A percentile compares a stretch with the other conserved stretches of the same genome.
These are phyloP conservation scores for Cryphonectria carpinicola DNA, from an alignment of 2,329 filamentous ascomycete genomes.

Conservation along the genomic window DNA sequence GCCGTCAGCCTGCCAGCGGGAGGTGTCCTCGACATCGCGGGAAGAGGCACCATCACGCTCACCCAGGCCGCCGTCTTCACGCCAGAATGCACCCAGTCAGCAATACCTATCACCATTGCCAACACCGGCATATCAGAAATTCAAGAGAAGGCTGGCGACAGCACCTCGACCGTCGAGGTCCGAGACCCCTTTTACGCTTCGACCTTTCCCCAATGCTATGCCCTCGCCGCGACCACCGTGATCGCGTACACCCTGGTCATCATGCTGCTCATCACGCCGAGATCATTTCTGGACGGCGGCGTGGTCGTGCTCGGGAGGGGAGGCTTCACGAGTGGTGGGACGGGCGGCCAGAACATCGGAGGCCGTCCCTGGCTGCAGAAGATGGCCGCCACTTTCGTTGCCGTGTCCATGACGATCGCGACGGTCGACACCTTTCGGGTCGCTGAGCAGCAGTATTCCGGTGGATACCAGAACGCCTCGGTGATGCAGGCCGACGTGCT, in stretches of 20 bases:
- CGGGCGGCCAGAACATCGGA: slow-evolving; percentile 80
- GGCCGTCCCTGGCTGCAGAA: slow-evolving; percentile 94
- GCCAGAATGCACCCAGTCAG: slow-evolving; percentile 55
- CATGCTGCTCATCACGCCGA: slow-evolving; percentile 92
- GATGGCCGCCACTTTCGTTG: slow-evolving; percentile 72
- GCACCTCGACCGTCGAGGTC: slow-evolving; percentile 45
- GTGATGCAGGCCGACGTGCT: slow-evolving; percentile 79
- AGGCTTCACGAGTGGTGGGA: slow-evolving; percentile 83
- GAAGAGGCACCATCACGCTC: slow-evolving; percentile 61
- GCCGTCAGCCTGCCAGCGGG: slow-evolving; percentile 45
- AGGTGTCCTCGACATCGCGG: slow-evolving; percentile 54
- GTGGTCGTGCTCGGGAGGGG: slow-evolving; percentile 79
- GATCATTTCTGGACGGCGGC: slow-evolving; percentile 87
- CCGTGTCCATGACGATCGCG: slow-evolving; percentile 89
- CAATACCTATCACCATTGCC: slow-evolving; percentile 46
- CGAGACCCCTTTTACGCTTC: slow-evolving; percentile 92
- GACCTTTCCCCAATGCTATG: slow-evolving; percentile 90
- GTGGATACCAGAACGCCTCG: slow-evolving; percentile 78
- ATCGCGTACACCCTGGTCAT: slow-evolving; percentile 91
- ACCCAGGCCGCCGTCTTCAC: slow-evolving; percentile 63
- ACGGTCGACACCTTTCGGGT: slow-evolving; percentile 89
- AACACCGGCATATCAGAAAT: slow-evolving; percentile 44
- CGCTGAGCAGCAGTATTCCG: slow-evolving; percentile 78
- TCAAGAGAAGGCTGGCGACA: slow-evolving; percentile 33
- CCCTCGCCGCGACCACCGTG: slow-evolving; percentile 87